Evolutionary conservation across 176 grass and related monocot species (phyloP).

Genomic region (Panicum miliaceum): DNA sequence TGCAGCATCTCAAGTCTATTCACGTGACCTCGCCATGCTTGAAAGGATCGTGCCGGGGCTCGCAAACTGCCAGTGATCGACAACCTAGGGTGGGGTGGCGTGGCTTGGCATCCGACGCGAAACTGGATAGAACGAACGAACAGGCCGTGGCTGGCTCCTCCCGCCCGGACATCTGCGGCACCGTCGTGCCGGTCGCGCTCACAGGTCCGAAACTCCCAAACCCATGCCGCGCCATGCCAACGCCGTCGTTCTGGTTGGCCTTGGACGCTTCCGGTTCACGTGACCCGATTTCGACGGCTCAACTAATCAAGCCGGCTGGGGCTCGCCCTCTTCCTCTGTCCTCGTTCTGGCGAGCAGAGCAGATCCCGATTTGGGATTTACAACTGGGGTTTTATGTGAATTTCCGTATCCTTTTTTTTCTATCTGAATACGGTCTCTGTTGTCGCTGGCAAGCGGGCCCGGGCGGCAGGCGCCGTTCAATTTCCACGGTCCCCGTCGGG

Average conservation of each 20-base stretch:
- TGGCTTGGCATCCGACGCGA: neutral
- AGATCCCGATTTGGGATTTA: neutral
- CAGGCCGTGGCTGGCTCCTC: conserved; percentile 13
- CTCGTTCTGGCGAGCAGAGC: neutral
- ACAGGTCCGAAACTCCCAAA: neutral
- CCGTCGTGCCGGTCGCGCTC: neutral
- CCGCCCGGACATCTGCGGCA: neutral
- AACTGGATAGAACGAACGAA: conserved; percentile 22
- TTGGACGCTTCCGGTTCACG: conserved; percentile 38
- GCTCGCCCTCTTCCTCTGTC: neutral
- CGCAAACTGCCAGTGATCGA: neutral
- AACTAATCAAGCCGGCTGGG: neutral
- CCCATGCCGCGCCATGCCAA: neutral
- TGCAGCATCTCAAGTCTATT: neutral
- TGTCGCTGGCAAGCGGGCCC: neutral
- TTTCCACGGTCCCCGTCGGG: neutral
- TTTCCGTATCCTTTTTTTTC: too few species aligned
- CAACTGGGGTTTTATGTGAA: too few species aligned
- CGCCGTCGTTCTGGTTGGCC: neutral
- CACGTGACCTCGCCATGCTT: neutral
- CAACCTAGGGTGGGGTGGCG: neutral
- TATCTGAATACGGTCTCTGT: neutral
- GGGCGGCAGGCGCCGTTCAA: neutral
- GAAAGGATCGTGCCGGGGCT: neutral
- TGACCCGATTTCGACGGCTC: conserved; percentile 46